Conservation (phyloP, 1,284 basidiomycete genomes). For the Cutaneotrichosporon sp. region DNA sequence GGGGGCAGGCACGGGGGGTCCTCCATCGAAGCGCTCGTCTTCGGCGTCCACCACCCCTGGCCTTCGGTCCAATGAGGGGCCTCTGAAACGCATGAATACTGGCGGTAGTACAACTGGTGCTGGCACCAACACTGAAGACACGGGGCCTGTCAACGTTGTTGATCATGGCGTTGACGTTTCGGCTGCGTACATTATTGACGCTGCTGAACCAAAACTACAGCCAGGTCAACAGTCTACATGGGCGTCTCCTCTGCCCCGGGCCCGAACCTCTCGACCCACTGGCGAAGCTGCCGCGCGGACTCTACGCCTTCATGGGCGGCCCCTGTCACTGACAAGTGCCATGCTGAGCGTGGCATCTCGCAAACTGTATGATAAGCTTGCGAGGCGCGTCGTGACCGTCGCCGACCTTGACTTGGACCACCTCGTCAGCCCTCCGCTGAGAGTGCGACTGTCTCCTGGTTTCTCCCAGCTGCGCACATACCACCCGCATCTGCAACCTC, state of each 20-base stretch:
- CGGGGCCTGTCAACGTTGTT: conserved; percentile 8
- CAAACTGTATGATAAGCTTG: conserved; percentile 15
- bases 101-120: neutral
- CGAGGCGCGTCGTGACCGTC: conserved; percentile 12
- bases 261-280: no score
- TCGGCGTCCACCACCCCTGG: neutral
- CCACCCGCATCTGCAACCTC: conserved; percentile 38
- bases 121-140: neutral
- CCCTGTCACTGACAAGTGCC: conserved; percentile 31
- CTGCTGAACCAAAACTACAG: neutral
- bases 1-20: neutral
- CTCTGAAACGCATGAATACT: neutral
- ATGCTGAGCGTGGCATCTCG: conserved; percentile 37
- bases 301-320: conserved; percentile 36
- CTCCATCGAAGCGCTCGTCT: neutral
- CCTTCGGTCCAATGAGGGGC: neutral
- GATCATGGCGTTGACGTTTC: conserved; percentile 31
- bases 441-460: conserved; percentile 26
- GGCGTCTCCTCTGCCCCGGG: no score
- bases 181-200: conserved; percentile 1
- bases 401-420: conserved; percentile 29
- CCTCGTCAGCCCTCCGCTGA: conserved; percentile 22
- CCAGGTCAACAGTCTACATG: no score
- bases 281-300: conserved; percentile 7
- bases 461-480: conserved; percentile 30